These are phyloP conservation scores for Alternaria rosae DNA, from an alignment of 2,329 filamentous ascomycete species.

Conservation along the genomic window DNA sequence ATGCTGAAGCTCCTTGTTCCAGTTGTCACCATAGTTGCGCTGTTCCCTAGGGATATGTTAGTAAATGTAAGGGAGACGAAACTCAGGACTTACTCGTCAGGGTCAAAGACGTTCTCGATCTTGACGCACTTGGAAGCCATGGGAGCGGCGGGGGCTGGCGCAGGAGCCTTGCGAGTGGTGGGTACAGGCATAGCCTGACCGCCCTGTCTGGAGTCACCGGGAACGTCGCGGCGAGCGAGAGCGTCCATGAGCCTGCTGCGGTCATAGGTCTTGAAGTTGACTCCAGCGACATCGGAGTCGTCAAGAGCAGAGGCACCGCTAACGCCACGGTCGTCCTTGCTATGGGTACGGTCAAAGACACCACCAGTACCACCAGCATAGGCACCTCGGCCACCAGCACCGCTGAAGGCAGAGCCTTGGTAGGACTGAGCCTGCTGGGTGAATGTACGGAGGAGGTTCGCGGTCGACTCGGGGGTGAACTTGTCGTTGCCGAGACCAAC, in stretches of 20 bases:
- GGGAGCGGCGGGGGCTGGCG: slow-evolving; percentile 77
- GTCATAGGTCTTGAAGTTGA: slow-evolving; percentile 99
- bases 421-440: slow-evolving; percentile 69
- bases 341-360: slow-evolving; percentile 88
- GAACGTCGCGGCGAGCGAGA: slow-evolving; percentile 80
- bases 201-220: slow-evolving; percentile 66
- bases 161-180: slow-evolving; percentile 72
- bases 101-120: slow-evolving; percentile 94
- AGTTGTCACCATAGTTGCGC: slow-evolving; percentile 52
- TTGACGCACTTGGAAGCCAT: slow-evolving; percentile 93
- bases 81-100: slow-evolving; percentile 75
- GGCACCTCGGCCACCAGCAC: slow-evolving; percentile 83
- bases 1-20: slow-evolving; percentile 93
- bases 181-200: slow-evolving; percentile 48
- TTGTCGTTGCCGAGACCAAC: slow-evolving; percentile 99
- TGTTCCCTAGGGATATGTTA: slow-evolving; percentile 38
- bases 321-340: slow-evolving; percentile 85
- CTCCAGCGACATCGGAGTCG: slow-evolving; percentile 95
- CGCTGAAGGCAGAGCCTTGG: slow-evolving; percentile 91
- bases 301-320: slow-evolving; percentile 93
- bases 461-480: slow-evolving; percentile 96
- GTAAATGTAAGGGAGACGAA: background rate
- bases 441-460: slow-evolving; percentile 90
- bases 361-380: slow-evolving; percentile 74
- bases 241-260: slow-evolving; percentile 98